Conservation (phyloP, 2,329 filamentous ascomycete species). For the Fusarium nematophilum region DNA sequence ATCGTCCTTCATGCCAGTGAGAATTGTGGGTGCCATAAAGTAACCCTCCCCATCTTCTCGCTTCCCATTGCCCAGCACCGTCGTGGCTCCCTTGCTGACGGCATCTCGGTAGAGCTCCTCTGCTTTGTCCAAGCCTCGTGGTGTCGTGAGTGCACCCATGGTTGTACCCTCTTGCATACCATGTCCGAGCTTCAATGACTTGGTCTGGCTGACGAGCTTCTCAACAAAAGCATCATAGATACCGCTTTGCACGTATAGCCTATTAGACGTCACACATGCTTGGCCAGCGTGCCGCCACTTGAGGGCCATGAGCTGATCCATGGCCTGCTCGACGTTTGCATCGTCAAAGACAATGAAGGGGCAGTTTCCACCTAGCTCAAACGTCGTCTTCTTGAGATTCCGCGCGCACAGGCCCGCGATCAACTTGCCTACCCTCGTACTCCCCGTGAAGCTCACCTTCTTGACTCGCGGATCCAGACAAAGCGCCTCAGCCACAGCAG, state of each 20-base stretch:
- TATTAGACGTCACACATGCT: constrained; percentile 73
- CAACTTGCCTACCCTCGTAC: constrained; percentile 74
- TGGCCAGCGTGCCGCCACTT: constrained; percentile 79
- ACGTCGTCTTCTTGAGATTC: constrained; percentile 73
- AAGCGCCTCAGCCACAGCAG: constrained; percentile 57
- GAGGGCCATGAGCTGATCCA: constrained; percentile 68
- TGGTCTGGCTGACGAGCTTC: background rate
- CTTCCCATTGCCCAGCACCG: background rate
- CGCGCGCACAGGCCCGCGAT: constrained; percentile 70
- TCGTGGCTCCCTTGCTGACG: constrained; percentile 2
- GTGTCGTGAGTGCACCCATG: constrained; percentile 20
- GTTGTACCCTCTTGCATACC: constrained; percentile 11
- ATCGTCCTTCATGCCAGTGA: constrained; percentile 3
- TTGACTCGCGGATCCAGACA: constrained; percentile 58
- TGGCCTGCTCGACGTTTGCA: constrained; percentile 73
- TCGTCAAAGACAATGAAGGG: constrained; percentile 75
- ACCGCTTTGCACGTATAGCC: constrained; percentile 66
- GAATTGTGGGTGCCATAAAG: constrained; percentile 18
- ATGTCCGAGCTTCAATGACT: constrained; percentile 6
- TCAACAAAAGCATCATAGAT: constrained; percentile 60
- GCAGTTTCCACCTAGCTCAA: constrained; percentile 79
- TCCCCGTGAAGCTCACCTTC: constrained; percentile 83
- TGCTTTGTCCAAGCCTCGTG: constrained; percentile 8
- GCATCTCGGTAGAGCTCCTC: constrained; percentile 14
- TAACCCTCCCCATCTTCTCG: background rate